Base-by-base conservation (phyloP, 306 rosid genomes). In the Sophora flavescens region DNA sequence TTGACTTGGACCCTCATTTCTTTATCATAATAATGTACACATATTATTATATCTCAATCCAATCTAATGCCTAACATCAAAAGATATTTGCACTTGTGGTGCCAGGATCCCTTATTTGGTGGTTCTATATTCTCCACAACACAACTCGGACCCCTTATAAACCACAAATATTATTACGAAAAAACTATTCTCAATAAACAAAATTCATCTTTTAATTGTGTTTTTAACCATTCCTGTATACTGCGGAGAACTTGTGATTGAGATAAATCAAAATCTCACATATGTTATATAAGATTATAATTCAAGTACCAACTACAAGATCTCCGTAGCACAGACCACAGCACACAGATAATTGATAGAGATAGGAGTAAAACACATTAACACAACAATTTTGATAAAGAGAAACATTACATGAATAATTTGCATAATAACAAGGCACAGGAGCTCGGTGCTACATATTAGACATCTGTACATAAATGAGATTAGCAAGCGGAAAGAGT, bases 401-500 rank as follows among this genome's bases (percentile, higher is more conserved):
- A 67, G 8, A 70, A 3, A 53, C 72, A 77, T 42, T 30, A 87
- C 81, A 85, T 70, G 50, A 17, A 81, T 53, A 79, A 6, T 51
- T 36, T 26, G 50, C 75, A 81, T 76, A 30, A 81, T 76, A 30
- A 78, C 50, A 57, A 36, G 56, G 52, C 17, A 47, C 1, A 17
- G 39, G 42, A 28, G 36, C 28, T 72, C 38, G 64, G 42, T 63
- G 64, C 61, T 22, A 76, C 58, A 30, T 30, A 60, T 11, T 18
- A 78, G 28, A 57, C 61, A 80, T 22, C 68, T 86, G 33, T 88
- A 88, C 96, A 84, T 61, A 10, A 71, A 86, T 71, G 72, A 22
- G 80, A 86, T 86, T 48, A 77, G 88, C 39, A 35, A 77, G 79
- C 11, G 28, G 61, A 47, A 70, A 33, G 5, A 67, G 28, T 16